These are phyloP conservation scores for Scedosporium dehoogii DNA, from an alignment of 2,329 filamentous ascomycete species.

Conservation along the genomic window DNA sequence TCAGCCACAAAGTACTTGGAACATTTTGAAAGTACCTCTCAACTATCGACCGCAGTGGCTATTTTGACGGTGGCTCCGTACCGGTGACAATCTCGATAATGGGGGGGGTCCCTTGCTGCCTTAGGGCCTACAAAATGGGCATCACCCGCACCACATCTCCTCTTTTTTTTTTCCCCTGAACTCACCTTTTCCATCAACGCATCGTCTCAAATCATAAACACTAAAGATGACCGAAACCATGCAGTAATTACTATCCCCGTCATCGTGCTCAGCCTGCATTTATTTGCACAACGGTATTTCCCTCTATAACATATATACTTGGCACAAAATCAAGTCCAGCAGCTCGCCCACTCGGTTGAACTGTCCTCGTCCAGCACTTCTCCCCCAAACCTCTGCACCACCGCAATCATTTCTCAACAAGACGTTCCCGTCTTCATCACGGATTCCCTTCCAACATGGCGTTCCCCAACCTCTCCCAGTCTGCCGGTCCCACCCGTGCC, in stretches of 20 bases:
- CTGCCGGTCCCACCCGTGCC: conserved; percentile 54
- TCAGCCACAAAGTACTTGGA: background rate
- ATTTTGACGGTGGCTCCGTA: no score
- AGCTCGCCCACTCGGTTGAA: conserved; percentile 48
- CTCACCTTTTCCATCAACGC: conserved; percentile 25
- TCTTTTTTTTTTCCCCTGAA: conserved; percentile 21
- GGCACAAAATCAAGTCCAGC: conserved; percentile 11
- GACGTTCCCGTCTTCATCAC: conserved; percentile 71
- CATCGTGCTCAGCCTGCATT: conserved; percentile 15
- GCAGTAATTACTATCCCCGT: conserved; percentile 28
- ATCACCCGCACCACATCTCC: conserved; percentile 11
- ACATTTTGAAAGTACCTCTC: background rate
- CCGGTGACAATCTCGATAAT: no score
- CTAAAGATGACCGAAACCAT: conserved; percentile 28
- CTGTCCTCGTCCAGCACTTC: conserved; percentile 55
- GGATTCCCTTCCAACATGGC: conserved; percentile 76
- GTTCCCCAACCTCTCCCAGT: conserved; percentile 56
- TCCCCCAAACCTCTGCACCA: conserved; percentile 46
- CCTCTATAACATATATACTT: background rate
- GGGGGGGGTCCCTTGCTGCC: background rate
- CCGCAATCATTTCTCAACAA: conserved; percentile 52
- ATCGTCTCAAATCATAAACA: conserved; percentile 42
- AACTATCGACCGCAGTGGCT: background rate
- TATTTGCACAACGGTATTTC: conserved; percentile 3
- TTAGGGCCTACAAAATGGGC: conserved; percentile 14